Percentiles rank a stretch among this genome's conserved stretches.
Conservation (phyloP, 345 rosid species). For the Raphanus raphanistrum region DNA sequence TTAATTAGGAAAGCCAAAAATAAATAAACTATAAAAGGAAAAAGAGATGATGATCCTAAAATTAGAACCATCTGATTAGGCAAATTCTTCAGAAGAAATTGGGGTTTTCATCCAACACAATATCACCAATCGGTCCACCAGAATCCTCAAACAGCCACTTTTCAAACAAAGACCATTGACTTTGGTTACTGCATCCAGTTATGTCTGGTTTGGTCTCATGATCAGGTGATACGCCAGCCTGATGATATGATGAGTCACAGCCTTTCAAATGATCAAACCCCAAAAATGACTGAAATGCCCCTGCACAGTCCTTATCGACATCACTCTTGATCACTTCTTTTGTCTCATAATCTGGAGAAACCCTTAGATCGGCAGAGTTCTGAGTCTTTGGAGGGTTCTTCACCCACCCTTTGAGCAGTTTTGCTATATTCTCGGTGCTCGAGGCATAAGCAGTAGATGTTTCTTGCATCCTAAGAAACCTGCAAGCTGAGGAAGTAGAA, state of each 20-base stretch:
- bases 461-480: constrained; percentile 29
- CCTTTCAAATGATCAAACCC: constrained; percentile 53
- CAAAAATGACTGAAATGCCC: constrained; percentile 47
- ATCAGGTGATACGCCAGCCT: constrained; percentile 52
- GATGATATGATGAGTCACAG: constrained; percentile 49
- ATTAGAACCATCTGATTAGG: constrained; percentile 22
- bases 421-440: constrained; percentile 71
- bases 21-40: constrained; percentile 6
- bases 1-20: constrained; percentile 13
- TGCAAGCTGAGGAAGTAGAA: constrained; percentile 32
- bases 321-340: constrained; percentile 34
- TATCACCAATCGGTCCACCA: constrained; percentile 47
- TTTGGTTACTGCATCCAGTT: constrained; percentile 36
- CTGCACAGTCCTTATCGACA: constrained; percentile 32
- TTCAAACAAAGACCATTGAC: constrained; percentile 61
- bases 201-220: constrained; percentile 49
- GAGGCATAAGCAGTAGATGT: constrained; percentile 53
- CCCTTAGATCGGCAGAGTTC: not conserved
- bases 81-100: constrained; percentile 44
- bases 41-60: constrained; percentile 23
- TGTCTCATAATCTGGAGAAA: constrained; percentile 28
- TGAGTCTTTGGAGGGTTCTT: constrained; percentile 43
- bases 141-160: constrained; percentile 72
- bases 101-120: constrained; percentile 49
- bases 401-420: constrained; percentile 69